Evolutionary conservation across 179 eudicot genomes (phyloP), one percentile per base, ranked within the genome.

Genomic region (Vitellaria paradoxa): DNA sequence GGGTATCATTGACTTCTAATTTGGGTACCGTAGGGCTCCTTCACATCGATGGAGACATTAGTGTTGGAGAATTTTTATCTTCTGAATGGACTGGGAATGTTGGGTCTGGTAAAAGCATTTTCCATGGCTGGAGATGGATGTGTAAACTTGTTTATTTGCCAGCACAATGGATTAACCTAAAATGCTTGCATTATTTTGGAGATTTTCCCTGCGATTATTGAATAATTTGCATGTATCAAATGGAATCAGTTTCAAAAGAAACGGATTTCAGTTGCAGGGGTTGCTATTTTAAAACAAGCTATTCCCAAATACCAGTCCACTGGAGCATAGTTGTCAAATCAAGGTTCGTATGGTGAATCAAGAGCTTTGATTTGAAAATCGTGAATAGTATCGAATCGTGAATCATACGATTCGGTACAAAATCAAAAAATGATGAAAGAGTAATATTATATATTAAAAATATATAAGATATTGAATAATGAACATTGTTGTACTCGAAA

Each of bases 61-160:
- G 37, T 70, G 15, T 53, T 72, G 55, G 75, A 55, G 63, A 64
- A 5, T 37, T 13, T n/a, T 40, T 37, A 17, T 37, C 46, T 72
- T 72, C 56, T 3, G 24, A 64, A 70, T 52, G 70, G 45, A 15
- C 52, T n/a, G 64, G 17, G 71, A n/a, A 18, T 46, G 18, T 76
- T 40, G 40, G 47, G 24, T 53, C 13, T 30, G 50, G 12, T 65
- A 5, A 9, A 23, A 45, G 24, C 18, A 65, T 11, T 5, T 64
- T 4, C 63, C 20, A 15, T 75, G 45, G 56, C 62, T 64, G 57
- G 30, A 23, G 60, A 63, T 49, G 70, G 26, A 63, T 52, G 17
- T 75, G 24, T 72, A 6, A 26, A n/a, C 8, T 52, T 63, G 47
- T 75, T 10, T 46, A 6, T 62, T 46, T 2, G 59, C 7, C 59